phyloP scores from a whole-genome alignment of 441 rosid genomes.

The Codiaeum variegatum region DNA sequence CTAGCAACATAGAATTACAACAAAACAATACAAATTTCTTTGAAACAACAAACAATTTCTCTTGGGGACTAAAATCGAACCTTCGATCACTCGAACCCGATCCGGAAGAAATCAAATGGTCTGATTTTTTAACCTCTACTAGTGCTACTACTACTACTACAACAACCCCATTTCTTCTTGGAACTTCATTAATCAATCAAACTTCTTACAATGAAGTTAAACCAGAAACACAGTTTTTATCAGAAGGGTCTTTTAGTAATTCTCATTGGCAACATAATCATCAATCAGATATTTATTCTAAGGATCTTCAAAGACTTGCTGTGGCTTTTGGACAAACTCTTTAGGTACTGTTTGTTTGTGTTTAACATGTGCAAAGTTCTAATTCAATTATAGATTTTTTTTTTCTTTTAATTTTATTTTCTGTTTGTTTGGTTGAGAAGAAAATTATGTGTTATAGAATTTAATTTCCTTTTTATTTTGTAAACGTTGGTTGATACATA shows the following conservation, averaged over 20 bases:
- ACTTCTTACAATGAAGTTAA: conserved; percentile 39
- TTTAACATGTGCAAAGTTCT: conserved; percentile 27
- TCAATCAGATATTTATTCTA: conserved; percentile 35
- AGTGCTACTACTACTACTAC: too few relatives aligned
- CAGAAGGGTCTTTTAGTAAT: conserved; percentile 29
- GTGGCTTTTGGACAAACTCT: conserved; percentile 52
- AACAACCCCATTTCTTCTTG: conserved; percentile 49
- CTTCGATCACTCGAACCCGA: conserved; percentile 27
- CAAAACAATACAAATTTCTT: conserved; percentile 36
- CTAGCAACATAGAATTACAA: conserved; percentile 23
- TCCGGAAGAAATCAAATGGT: conserved; percentile 57
- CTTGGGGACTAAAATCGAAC: conserved; percentile 41
- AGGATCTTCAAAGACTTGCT: conserved; percentile 56
- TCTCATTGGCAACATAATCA: conserved; percentile 39
- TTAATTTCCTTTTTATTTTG: conserved; percentile 18
- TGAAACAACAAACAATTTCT: conserved; percentile 36
- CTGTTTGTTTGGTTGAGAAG: conserved; percentile 2
- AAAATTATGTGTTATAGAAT: conserved; percentile 6
- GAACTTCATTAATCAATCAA: conserved; percentile 41
- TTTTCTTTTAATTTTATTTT: background rate
- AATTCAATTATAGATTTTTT: conserved; percentile 13
- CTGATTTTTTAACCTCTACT: conserved; percentile 52
- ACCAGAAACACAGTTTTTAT: conserved; percentile 39
- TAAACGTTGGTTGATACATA: conserved; percentile 24
- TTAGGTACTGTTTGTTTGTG: conserved; percentile 24